Evolutionary conservation across 345 rosid genomes (phyloP), one percentile per base, ranked within the genome.

Genomic region (Hibiscus mutabilis): DNA sequence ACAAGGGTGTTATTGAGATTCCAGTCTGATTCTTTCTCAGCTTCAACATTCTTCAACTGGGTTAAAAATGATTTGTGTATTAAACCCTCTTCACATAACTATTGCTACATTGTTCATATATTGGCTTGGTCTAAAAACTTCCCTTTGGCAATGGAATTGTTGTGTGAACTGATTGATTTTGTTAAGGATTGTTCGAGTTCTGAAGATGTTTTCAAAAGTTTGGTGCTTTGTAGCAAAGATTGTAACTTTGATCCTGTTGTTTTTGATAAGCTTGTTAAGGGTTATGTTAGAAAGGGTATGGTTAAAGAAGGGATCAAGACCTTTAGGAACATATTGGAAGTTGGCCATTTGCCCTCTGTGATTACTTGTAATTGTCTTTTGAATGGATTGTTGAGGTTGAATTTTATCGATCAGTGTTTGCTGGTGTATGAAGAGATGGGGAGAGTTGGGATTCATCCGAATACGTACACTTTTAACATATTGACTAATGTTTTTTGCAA

Each of bases 381-480:
- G 77, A 83, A 87, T 75, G 92, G 96, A 19, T 73, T 91, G 80
- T 49, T 86, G 85, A 88, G 86, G 63, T 14, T 81, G 75, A 86
- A 90, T 56, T 71, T 52, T 44, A 52, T 79, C 66, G 80, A 78
- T 40, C 76, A 77, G 59, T 94, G 97, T 76, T 94, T 97, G 98
- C 56, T 71, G 69, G 86, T 94, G 68, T 90, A 94, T 73, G 78
- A 75, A 47, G 85, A 77, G 58, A 94, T 94, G 98, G 80, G 81
- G 53, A 78, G 78, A 79, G 73, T 81, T 3, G 89, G 93, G 44
- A 79, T 91, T 71, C 83, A 27, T 52, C 85, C 92, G 9, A 94
- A 91, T 69, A 69, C 88, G 0, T 75, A 84, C 68, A 94, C 96
- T 0, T 91, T 91, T 71, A 94, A 94, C 78, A 86, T 91, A n/a